Evolutionary conservation across 2,329 filamentous ascomycete species (phyloP).

Genomic region (Triangularia verruculosa): DNA sequence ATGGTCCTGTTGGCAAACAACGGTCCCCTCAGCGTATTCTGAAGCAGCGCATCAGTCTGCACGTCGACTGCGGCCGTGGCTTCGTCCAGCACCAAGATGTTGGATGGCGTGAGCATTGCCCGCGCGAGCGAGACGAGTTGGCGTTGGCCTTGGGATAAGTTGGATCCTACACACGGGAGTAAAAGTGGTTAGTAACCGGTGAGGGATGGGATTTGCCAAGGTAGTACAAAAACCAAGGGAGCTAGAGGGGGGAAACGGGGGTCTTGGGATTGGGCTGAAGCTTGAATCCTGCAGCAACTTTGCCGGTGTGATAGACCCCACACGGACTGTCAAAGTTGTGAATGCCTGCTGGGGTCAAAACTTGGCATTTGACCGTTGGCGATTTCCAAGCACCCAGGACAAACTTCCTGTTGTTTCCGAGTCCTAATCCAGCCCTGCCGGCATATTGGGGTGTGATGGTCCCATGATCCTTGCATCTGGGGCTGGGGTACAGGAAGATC

Average conservation of each 20-base stretch:
- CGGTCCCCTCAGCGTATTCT: constrained; percentile 60
- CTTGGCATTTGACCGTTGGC: background rate
- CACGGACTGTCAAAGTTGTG: too few species aligned
- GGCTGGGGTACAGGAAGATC: background rate
- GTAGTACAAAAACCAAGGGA: background rate
- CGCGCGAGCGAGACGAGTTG: constrained; percentile 92
- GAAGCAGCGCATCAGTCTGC: constrained; percentile 65
- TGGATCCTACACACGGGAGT: constrained; percentile 64
- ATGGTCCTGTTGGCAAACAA: constrained; percentile 89
- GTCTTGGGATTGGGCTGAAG: background rate
- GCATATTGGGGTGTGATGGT: background rate
- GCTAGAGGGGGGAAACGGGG: background rate
- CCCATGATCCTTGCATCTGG: background rate
- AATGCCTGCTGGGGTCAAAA: background rate
- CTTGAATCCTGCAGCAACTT: constrained; percentile 2
- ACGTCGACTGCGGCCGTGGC: constrained; percentile 77
- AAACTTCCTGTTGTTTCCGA: background rate
- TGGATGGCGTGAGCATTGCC: constrained; percentile 89
- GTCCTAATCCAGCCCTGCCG: background rate
- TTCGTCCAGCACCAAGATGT: constrained; percentile 95
- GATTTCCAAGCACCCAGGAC: background rate
- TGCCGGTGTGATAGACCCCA: background rate
- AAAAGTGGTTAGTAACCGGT: background rate
- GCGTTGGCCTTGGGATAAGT: constrained; percentile 90
- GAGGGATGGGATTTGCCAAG: background rate